Conservation (phyloP, 495 filamentous ascomycete species). For the Lindgomyces ingoldianus region DNA sequence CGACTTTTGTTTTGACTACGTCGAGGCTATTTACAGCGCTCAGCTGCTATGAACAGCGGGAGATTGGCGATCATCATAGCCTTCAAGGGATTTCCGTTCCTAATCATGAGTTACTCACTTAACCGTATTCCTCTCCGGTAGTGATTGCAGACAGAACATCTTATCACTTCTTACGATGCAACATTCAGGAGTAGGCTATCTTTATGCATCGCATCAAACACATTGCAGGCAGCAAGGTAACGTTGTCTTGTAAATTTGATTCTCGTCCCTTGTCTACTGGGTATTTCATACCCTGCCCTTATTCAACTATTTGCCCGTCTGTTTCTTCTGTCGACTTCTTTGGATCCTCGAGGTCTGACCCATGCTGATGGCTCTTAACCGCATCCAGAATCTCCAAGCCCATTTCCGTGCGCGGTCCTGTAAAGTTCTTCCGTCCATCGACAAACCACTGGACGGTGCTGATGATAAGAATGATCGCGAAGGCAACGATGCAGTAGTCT, state of each 20-base stretch:
- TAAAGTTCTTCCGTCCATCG: slow-evolving; percentile 73
- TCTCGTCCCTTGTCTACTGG: not conserved
- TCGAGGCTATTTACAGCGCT: no score
- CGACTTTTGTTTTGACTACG: no score
- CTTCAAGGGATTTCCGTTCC: no score
- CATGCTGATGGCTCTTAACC: slow-evolving; percentile 12
- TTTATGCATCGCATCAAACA: no score
- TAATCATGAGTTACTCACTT: no score
- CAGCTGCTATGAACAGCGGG: no score
- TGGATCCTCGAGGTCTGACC: not conserved
- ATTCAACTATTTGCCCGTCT: not conserved
- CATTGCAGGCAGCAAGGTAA: no score
- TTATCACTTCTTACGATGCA: no score
- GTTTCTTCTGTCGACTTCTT: not conserved
- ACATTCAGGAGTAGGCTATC: no score
- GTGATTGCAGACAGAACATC: no score
- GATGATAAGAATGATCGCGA: slow-evolving; percentile 67
- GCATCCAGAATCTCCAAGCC: slow-evolving; percentile 32
- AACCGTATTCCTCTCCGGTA: no score
- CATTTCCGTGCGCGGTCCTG: slow-evolving; percentile 58
- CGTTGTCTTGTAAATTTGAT: not conserved
- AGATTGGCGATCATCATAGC: no score
- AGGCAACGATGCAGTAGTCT: slow-evolving; percentile 67
- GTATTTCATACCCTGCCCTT: not conserved
- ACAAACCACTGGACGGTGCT: slow-evolving; percentile 67